Conservation (phyloP, 1,139 yeast genomes). For the Candida tetrigidarum region DNA sequence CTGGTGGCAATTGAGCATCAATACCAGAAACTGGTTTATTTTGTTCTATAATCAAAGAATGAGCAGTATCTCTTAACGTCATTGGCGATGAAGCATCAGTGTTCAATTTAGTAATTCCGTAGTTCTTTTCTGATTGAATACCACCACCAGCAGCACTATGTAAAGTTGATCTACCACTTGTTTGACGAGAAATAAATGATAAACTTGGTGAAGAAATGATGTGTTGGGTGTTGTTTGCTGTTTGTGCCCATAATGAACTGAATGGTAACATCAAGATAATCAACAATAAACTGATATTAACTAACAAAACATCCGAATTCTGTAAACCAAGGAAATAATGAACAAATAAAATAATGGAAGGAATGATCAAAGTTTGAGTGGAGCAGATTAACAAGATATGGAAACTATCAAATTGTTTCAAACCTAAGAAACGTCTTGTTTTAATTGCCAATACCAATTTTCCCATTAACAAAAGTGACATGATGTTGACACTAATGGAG, state of each 20-base stretch:
- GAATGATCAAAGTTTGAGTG: constrained; percentile 80
- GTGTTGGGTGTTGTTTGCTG: constrained; percentile 45
- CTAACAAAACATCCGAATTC: constrained; percentile 20
- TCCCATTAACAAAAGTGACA: constrained; percentile 58
- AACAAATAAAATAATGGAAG: constrained; percentile 67
- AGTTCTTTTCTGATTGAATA: constrained; percentile 1
- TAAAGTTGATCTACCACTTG: constrained; percentile 15
- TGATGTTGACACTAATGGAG: constrained; percentile 66
- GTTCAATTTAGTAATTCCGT: constrained; percentile 10
- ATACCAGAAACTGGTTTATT: constrained; percentile 7
- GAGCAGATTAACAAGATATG: constrained; percentile 82
- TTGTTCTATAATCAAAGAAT: constrained; percentile 6
- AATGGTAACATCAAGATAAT: constrained; percentile 74
- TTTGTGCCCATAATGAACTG: constrained; percentile 85
- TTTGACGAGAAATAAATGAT: constrained; percentile 22
- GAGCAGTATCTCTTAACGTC: constrained; percentile 13
- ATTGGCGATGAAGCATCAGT: constrained; percentile 9
- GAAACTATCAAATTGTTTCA: constrained; percentile 79
- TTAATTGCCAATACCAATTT: constrained; percentile 72
- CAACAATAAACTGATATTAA: constrained; percentile 31
- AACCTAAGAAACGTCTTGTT: constrained; percentile 74
- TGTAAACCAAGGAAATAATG: constrained; percentile 35
- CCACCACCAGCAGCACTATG: constrained; percentile 1
- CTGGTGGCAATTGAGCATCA: constrained; percentile 16
- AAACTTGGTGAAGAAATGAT: constrained; percentile 23